Conservation (phyloP, 2,329 filamentous ascomycete genomes). For the Zasmidium angulare region DNA sequence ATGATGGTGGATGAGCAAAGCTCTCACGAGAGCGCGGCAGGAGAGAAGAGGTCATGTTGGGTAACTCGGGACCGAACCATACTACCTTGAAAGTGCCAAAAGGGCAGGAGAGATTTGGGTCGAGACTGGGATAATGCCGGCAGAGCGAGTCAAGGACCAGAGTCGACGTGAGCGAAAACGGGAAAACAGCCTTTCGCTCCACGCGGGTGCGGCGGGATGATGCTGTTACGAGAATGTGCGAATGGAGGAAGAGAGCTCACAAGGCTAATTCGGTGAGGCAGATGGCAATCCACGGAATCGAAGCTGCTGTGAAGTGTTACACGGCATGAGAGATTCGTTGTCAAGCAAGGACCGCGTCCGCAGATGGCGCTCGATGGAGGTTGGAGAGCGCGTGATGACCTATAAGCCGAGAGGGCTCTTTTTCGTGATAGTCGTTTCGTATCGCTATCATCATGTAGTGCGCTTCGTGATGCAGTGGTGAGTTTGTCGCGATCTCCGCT, state of each 20-base stretch:
- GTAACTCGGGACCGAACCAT: background rate
- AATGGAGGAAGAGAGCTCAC: background rate
- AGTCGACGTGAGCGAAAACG: background rate
- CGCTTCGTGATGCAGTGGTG: background rate
- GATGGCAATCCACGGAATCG: background rate
- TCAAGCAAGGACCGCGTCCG: conserved; percentile 4
- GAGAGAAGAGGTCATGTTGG: background rate
- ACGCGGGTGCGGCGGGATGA: background rate
- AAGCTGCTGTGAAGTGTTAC: conserved; percentile 3
- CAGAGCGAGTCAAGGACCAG: conserved; percentile 2
- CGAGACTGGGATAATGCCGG: conserved; percentile 6
- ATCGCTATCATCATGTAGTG: background rate
- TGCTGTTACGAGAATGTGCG: background rate
- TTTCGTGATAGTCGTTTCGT: background rate
- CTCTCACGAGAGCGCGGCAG: background rate
- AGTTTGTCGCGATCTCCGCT: background rate
- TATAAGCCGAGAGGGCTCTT: background rate
- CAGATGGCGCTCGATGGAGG: background rate
- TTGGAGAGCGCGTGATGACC: background rate
- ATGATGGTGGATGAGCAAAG: background rate
- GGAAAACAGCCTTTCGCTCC: background rate
- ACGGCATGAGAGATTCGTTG: conserved; percentile 5
- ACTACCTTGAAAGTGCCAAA: background rate
- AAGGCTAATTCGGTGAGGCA: background rate
- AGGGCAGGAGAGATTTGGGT: background rate